Evolutionary conservation across 116 monocot species (phyloP), one percentile per base, ranked within the genome.

Genomic region (Posidonia oceanica): DNA sequence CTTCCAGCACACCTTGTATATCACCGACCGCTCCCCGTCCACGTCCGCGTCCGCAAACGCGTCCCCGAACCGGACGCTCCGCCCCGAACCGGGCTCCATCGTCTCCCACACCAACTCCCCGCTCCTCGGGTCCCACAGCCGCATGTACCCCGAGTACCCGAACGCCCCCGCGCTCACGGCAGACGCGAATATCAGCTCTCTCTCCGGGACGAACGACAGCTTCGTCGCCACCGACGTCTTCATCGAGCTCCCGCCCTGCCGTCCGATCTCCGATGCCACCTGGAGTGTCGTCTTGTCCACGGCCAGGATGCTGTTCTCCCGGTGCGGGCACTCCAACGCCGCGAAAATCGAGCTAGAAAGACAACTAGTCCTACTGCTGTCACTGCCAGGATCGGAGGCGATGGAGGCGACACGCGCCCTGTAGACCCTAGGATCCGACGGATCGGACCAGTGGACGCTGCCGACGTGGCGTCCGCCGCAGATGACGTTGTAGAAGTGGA

Each of bases 1-100:
- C 69, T 85, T 91, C 83, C 81, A 96, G 78, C 95, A 96, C 5
- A 96, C 91, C 83, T 96, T 96, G 75, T 87, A 91, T 36, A 96
- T 77, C 55, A 72, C 73, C 60, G 67, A 76, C 29, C 29, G 29
- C 29, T 29, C 29, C 3, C 69, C 78, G 16, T 96, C 91, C 2
- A 69, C 91, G 57, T 83, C 87, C 4, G 91, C 91, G 53, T 81
- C 85, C 14, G 91, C 75, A 18, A 96, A 91, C 13, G 96, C 59
- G 66, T 96, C 96, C 7, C 91, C 96, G 56, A 89, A 96, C 65
- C 91, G 77, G 36, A 59, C 39, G 70, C 80, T 66, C 96, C 29
- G 29, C 29, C 29, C 29, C 29, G 29, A 29, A 29, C 29, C 29
- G 29, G 29, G 29, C 29, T 29, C 29, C 29, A 29, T 29, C 29